Evolutionary conservation across 1,284 basidiomycete species (phyloP).

Genomic region (Sparassis latifolia): DNA sequence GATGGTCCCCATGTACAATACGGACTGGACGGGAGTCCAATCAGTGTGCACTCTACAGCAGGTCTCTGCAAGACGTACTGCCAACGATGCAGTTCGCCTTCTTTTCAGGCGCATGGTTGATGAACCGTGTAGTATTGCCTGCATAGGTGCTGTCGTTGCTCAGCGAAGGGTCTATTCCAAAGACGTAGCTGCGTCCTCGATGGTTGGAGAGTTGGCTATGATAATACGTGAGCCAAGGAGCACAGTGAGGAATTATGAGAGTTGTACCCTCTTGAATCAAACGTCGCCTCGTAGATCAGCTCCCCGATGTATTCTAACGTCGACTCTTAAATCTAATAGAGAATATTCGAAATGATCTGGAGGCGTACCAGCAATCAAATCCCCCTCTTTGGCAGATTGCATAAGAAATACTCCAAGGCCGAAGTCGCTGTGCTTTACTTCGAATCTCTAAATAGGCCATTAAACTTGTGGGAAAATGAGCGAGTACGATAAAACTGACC

Average conservation of each 20-base stretch:
- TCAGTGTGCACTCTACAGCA: neutral
- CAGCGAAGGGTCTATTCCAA: conserved; percentile 25
- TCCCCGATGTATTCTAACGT: conserved; percentile 54
- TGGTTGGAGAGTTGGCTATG: conserved; percentile 24
- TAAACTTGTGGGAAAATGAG: too few relatives aligned
- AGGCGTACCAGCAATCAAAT: conserved; percentile 42
- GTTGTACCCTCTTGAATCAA: conserved; percentile 25
- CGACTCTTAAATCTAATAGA: neutral
- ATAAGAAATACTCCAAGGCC: conserved; percentile 49
- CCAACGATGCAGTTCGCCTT: conserved; percentile 34
- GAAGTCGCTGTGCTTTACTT: conserved; percentile 34
- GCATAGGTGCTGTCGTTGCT: conserved; percentile 39
- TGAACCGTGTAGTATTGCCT: conserved; percentile 50
- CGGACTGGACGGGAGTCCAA: neutral
- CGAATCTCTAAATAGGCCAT: conserved; percentile 2
- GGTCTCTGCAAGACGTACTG: conserved; percentile 25
- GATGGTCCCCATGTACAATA: conserved; percentile 42
- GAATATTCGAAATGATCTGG: neutral
- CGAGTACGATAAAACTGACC: conserved; percentile 17
- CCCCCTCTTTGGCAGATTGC: conserved; percentile 30
- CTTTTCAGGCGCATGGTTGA: conserved; percentile 38
- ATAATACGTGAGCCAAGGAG: neutral
- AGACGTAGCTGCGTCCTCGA: conserved; percentile 41
- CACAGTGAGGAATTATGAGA: neutral
- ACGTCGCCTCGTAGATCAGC: conserved; percentile 36